Percentiles rank a stretch among this genome's conserved stretches.
These are phyloP conservation scores for Calamus simplicifolius DNA, from an alignment of 176 grass and related monocot genomes.

Conservation along the genomic window DNA sequence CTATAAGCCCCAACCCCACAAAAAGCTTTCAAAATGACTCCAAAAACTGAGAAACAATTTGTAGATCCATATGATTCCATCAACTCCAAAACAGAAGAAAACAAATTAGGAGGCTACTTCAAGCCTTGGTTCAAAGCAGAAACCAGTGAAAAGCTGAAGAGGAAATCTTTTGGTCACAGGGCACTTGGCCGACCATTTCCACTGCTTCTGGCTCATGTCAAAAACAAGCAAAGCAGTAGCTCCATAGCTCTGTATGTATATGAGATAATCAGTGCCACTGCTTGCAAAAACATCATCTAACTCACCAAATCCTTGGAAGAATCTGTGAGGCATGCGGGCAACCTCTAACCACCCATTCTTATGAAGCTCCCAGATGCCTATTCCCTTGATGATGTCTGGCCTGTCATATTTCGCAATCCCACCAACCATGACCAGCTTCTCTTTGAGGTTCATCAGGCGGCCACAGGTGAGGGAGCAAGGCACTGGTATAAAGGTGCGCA, in stretches of 20 bases:
- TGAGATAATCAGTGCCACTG: slow-evolving; percentile 53
- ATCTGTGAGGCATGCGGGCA: slow-evolving; percentile 73
- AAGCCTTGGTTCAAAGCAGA: slow-evolving; percentile 87
- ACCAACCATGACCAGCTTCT: slow-evolving; percentile 75
- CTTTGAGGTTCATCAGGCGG: slow-evolving; percentile 65
- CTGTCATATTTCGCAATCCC: slow-evolving; percentile 87
- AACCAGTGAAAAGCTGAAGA: slow-evolving; percentile 88
- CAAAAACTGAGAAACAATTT: no score
- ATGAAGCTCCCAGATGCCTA: slow-evolving; percentile 83
- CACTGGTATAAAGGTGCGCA: slow-evolving; percentile 41
- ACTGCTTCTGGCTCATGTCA: slow-evolving; percentile 66
- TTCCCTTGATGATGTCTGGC: slow-evolving; percentile 92
- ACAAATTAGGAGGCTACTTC: slow-evolving; percentile 48
- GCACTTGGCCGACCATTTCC: slow-evolving; percentile 76
- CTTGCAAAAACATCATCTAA: slow-evolving; percentile 89
- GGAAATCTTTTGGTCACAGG: slow-evolving; percentile 86
- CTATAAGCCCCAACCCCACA: no score
- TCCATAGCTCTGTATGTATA: slow-evolving; percentile 95
- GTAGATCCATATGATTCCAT: no score
- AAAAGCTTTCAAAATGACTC: no score
- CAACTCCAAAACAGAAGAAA: no score
- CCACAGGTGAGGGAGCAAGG: slow-evolving; percentile 84
- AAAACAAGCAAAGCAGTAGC: slow-evolving; percentile 69
- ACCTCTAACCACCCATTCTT: slow-evolving; percentile 64
- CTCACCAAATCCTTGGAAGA: slow-evolving; percentile 93